These are phyloP conservation scores for Metschnikowia amazonensis DNA, from an alignment of 805 yeast genomes.

Conservation along the genomic window DNA sequence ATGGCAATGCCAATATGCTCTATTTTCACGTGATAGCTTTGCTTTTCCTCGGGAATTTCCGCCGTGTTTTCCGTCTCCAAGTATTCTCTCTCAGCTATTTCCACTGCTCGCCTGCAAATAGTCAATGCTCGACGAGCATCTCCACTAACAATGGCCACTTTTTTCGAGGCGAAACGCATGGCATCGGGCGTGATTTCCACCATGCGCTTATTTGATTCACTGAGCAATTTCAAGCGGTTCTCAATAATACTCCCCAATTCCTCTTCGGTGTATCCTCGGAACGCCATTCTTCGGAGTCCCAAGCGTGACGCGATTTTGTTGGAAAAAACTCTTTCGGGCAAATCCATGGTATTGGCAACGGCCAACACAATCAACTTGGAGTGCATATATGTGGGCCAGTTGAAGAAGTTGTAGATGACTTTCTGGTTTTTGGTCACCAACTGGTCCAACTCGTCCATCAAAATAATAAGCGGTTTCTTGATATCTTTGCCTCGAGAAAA, in stretches of 20 bases:
- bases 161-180: conserved; percentile 85
- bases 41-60: conserved; percentile 26
- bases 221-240: conserved; percentile 54
- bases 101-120: conserved; percentile 85
- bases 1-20: conserved; percentile 76
- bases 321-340: conserved; percentile 83
- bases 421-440: conserved; percentile 76
- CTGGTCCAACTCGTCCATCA: conserved; percentile 93
- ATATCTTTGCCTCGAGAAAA: conserved; percentile 36
- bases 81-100: conserved; percentile 70
- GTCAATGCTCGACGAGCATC: conserved; percentile 93
- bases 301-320: conserved; percentile 89
- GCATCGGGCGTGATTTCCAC: conserved; percentile 63
- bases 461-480: conserved; percentile 58
- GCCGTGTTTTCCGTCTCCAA: conserved; percentile 25
- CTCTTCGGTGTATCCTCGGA: conserved; percentile 80
- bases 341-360: conserved; percentile 95
- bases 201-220: conserved; percentile 35
- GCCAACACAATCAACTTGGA: conserved; percentile 86
- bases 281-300: conserved; percentile 82
- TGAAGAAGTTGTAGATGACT: conserved; percentile 92
- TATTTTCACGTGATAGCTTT: conserved; percentile 57
- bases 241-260: conserved; percentile 74
- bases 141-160: conserved; percentile 94
- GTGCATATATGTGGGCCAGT: conserved; percentile 86